Conservation (phyloP, 1,284 basidiomycete species). For the Tetrapyrgos nigripes region DNA sequence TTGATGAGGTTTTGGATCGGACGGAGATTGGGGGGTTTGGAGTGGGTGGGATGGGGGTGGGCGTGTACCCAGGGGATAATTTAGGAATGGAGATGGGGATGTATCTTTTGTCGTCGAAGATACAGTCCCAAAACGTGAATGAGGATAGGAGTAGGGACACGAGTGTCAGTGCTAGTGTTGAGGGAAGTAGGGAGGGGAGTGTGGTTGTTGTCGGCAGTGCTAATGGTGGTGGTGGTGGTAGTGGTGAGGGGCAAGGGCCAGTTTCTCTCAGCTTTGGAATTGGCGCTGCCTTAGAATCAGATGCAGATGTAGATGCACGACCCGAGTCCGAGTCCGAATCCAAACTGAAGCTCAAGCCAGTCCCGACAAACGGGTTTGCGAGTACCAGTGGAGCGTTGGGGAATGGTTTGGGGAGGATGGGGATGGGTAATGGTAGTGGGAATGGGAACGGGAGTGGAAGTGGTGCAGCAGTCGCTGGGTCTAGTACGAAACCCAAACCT, state of each 20-base stretch:
- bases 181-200: not conserved
- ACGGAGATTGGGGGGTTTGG: slow-evolving; percentile 52
- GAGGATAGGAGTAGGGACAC: slow-evolving; percentile 1
- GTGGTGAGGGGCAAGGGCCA: not conserved
- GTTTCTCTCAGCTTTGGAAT: not conserved
- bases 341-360: no score
- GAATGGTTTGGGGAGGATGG: no score
- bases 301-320: not conserved
- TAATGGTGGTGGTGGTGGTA: not conserved
- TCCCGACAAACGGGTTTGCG: no score
- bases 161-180: slow-evolving; percentile 3
- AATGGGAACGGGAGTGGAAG: no score
- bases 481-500: no score
- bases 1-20: slow-evolving; percentile 74
- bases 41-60: not conserved
- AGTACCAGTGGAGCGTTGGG: no score
- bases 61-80: not conserved
- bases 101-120: not conserved
- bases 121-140: not conserved
- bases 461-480: no score
- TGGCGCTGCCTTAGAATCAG: not conserved
- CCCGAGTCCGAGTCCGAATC: no score
- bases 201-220: not conserved
- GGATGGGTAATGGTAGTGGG: no score
- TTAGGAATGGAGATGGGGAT: not conserved